Evolutionary conservation across 257 asterid species (phyloP).

Genomic region (Euphrasia confusa): DNA sequence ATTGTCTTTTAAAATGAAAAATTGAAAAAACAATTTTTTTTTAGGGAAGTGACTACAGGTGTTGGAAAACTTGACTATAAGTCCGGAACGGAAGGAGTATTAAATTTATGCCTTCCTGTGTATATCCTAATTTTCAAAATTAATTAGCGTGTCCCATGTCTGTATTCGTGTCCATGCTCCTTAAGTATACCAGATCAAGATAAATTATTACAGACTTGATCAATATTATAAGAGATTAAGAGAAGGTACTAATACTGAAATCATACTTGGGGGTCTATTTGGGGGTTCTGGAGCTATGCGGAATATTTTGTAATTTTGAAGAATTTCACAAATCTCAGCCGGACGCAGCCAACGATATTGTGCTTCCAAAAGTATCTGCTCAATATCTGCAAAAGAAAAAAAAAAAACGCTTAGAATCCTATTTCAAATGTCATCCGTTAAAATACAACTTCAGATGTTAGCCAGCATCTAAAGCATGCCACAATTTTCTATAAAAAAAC

Average conservation of each 20-base stretch:
- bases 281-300: conserved; percentile 80
- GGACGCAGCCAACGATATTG: conserved; percentile 88
- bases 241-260: conserved; percentile 12
- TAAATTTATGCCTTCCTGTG: too few relatives aligned
- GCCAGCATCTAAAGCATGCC: not conserved
- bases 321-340: conserved; percentile 87
- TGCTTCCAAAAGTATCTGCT: conserved; percentile 76
- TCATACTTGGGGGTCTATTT: conserved; percentile 69
- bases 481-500: too few relatives aligned
- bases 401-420: not conserved
- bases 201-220: not conserved
- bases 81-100: too few relatives aligned
- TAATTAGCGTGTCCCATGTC: too few relatives aligned
- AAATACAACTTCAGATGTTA: too few relatives aligned
- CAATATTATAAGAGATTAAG: not conserved
- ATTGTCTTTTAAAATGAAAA: too few relatives aligned
- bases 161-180: too few relatives aligned
- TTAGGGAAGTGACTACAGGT: too few relatives aligned
- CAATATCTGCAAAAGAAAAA: conserved; percentile 62
- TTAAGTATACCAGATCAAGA: not conserved
- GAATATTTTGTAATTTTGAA: conserved; percentile 58
- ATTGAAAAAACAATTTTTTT: too few relatives aligned
- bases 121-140: too few relatives aligned
- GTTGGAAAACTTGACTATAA: too few relatives aligned
- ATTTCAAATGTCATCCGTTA: too few relatives aligned